Percentiles rank a stretch among this genome's conserved stretches.
phyloP scores from a whole-genome alignment of 495 filamentous ascomycete species.

The Hamigera avellanea region DNA sequence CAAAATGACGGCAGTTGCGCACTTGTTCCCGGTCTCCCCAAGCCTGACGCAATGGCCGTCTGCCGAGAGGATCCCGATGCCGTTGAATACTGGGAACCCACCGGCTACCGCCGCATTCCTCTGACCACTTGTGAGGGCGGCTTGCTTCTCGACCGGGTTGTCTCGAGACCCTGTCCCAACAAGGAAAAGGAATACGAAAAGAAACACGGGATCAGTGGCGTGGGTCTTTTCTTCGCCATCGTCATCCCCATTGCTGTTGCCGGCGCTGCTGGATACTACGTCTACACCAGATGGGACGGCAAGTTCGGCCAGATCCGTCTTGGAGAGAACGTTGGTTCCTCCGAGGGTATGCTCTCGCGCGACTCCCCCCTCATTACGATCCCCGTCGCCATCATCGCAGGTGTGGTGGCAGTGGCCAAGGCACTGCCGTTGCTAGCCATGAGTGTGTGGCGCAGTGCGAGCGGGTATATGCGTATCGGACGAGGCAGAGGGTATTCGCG shows the following conservation, averaged over 20 bases:
- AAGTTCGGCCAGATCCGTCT: constrained; percentile 87
- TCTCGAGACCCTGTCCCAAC: constrained; percentile 52
- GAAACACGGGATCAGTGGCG: constrained; percentile 56
- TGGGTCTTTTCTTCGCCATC: constrained; percentile 80
- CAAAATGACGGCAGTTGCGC: constrained; percentile 61
- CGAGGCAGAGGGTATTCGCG: constrained; percentile 34
- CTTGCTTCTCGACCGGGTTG: constrained; percentile 51
- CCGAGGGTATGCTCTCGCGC: constrained; percentile 41
- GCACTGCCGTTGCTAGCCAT: constrained; percentile 60
- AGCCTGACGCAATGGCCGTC: constrained; percentile 49
- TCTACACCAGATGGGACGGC: constrained; percentile 73
- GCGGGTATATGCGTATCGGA: constrained; percentile 25
- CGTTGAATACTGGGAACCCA: constrained; percentile 67
- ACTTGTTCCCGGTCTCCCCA: constrained; percentile 57
- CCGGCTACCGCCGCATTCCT: constrained; percentile 84
- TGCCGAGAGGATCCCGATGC: constrained; percentile 56
- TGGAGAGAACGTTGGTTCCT: constrained; percentile 42
- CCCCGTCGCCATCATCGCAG: constrained; percentile 68
- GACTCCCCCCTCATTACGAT: constrained; percentile 63
- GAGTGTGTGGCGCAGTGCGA: constrained; percentile 54
- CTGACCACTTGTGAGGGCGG: constrained; percentile 77
- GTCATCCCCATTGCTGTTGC: constrained; percentile 60
- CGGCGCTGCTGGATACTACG: constrained; percentile 64
- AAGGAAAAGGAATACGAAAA: constrained; percentile 67
- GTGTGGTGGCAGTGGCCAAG: constrained; percentile 59